Evolutionary conservation across 805 yeast species (phyloP).

Genomic region (Metschnikowia arizonensis): DNA sequence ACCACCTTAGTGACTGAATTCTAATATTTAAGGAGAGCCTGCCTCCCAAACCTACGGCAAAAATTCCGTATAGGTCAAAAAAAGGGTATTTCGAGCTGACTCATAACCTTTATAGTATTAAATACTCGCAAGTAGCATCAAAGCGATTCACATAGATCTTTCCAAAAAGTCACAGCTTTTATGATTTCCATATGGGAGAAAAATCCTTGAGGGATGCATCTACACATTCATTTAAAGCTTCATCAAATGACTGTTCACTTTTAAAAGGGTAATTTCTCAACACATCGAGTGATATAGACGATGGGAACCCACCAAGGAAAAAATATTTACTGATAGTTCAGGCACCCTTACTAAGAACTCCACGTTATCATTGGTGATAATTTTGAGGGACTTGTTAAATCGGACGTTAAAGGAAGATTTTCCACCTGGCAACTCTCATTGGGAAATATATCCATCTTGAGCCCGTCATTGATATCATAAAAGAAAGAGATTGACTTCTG

Average conservation of each 20-base stretch:
- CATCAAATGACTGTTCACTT: slow-evolving; percentile 39
- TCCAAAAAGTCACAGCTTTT: slow-evolving; percentile 82
- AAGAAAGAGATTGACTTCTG: slow-evolving; percentile 54
- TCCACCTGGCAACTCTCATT: slow-evolving; percentile 8
- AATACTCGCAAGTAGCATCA: slow-evolving; percentile 57
- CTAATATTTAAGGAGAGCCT: too few species aligned
- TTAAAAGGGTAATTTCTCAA: slow-evolving; percentile 53
- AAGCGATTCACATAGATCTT: slow-evolving; percentile 59
- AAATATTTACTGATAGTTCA: slow-evolving; percentile 52
- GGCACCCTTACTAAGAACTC: slow-evolving; percentile 66
- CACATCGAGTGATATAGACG: slow-evolving; percentile 77
- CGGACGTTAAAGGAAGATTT: slow-evolving; percentile 32
- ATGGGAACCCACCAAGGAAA: slow-evolving; percentile 86
- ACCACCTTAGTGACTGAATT: too few species aligned
- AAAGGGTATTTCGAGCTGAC: slow-evolving; percentile 60
- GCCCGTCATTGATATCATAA: slow-evolving; percentile 32
- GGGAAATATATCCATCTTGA: slow-evolving; percentile 26
- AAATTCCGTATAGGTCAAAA: slow-evolving; percentile 58
- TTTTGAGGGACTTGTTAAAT: slow-evolving; percentile 51
- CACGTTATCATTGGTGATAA: slow-evolving; percentile 53
- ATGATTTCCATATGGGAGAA: slow-evolving; percentile 65
- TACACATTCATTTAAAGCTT: slow-evolving; percentile 70
- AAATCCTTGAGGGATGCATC: slow-evolving; percentile 75
- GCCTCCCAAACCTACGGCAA: slow-evolving; percentile 47
- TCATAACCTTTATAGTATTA: slow-evolving; percentile 60